phyloP scores from a whole-genome alignment of 495 filamentous ascomycete genomes.

The Cetradonia linearis region DNA sequence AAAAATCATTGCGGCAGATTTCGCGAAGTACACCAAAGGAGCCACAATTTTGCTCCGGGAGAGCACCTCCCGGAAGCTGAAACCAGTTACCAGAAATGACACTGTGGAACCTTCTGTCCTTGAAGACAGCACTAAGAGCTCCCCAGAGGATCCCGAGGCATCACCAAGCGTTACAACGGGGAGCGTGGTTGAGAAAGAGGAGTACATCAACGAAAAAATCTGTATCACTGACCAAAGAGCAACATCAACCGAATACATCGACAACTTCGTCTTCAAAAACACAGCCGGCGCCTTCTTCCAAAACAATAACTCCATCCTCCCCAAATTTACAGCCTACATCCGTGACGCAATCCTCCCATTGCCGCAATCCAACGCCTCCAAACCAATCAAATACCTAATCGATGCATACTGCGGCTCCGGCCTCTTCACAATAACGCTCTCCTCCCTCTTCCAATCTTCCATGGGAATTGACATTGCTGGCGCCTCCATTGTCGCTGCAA shows the following conservation, averaged over 20 bases:
- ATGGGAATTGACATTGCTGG: slow-evolving; percentile 63
- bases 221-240: slow-evolving; percentile 80
- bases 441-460: slow-evolving; percentile 60
- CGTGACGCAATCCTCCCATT: slow-evolving; percentile 58
- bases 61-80: slow-evolving; percentile 56
- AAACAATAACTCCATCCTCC: slow-evolving; percentile 99
- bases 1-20: slow-evolving; percentile 55
- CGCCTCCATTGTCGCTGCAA: slow-evolving; percentile 63
- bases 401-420: slow-evolving; percentile 97
- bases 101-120: neutral
- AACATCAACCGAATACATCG: slow-evolving; percentile 74
- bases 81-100: neutral
- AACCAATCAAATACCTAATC: slow-evolving; percentile 69
- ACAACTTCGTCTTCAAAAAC: slow-evolving; percentile 75
- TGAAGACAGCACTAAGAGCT: neutral
- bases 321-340: slow-evolving; percentile 80
- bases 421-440: slow-evolving; percentile 91
- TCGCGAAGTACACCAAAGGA: slow-evolving; percentile 62
- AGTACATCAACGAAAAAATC: slow-evolving; percentile 64
- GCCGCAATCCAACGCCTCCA: slow-evolving; percentile 20
- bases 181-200: neutral
- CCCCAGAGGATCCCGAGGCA: neutral
- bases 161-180: neutral
- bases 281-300: slow-evolving; percentile 94
- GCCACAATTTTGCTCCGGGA: slow-evolving; percentile 86